Conservation (phyloP, 2,329 filamentous ascomycete genomes). For the Neonectria hederae region DNA sequence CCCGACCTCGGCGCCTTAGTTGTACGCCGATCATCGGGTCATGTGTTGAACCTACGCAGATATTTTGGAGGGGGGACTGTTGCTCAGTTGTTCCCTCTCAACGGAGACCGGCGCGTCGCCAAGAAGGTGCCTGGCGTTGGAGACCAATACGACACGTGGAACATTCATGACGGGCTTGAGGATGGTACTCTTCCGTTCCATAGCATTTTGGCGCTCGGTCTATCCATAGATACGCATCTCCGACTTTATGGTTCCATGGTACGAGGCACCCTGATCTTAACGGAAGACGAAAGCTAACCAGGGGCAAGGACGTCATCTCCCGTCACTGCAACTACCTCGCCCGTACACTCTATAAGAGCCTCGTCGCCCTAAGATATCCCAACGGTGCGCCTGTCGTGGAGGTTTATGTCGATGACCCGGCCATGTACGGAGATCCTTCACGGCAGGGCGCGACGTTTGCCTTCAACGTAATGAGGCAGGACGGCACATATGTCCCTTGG, state of each 20-base stretch:
- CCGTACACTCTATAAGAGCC: conserved; percentile 56
- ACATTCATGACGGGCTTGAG: conserved; percentile 69
- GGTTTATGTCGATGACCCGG: conserved; percentile 62
- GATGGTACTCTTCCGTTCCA: conserved; percentile 75
- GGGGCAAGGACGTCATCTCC: conserved; percentile 58
- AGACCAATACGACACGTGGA: conserved; percentile 48
- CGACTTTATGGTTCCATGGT: conserved; percentile 66
- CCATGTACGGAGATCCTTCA: conserved; percentile 58
- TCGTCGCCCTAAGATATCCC: conserved; percentile 59
- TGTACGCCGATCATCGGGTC: conserved; percentile 63
- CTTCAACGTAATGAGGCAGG: conserved; percentile 66
- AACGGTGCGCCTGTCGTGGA: conserved; percentile 62
- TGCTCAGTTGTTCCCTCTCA: conserved; percentile 57
- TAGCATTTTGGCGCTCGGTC: conserved; percentile 68
- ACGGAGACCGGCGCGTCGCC: conserved; percentile 33
- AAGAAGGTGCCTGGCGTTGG: conserved; percentile 54
- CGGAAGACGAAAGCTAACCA: neutral
- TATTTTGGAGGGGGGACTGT: conserved; percentile 78
- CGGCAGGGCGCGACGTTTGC: conserved; percentile 70
- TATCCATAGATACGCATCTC: conserved; percentile 66
- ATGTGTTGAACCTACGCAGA: conserved; percentile 62
- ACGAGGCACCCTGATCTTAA: neutral
- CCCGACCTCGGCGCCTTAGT: conserved; percentile 71
- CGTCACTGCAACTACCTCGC: conserved; percentile 65
- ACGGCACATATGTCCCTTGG: conserved; percentile 65